A percentile compares a stretch with the other conserved stretches of the same genome.
Conservation (phyloP, 805 yeast species). For the Myxozyma neglecta region DNA sequence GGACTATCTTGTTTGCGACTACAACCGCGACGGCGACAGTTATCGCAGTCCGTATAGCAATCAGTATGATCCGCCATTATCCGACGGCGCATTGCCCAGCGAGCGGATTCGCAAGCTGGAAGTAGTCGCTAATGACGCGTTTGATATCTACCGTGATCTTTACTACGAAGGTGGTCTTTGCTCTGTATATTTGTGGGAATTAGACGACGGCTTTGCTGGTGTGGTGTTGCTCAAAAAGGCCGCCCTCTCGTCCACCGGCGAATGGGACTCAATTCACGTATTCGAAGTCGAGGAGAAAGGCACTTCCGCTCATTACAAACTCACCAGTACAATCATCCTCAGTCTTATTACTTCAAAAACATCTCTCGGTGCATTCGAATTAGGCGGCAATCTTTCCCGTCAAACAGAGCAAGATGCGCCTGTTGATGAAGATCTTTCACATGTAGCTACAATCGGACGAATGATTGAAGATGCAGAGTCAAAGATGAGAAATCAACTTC, state of each 20-base stretch:
- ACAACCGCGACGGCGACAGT: conserved; percentile 91
- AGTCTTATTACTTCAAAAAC: conserved; percentile 51
- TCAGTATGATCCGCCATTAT: conserved; percentile 54
- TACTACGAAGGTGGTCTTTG: conserved; percentile 94
- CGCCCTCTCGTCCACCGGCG: conserved; percentile 42
- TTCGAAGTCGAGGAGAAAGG: conserved; percentile 59
- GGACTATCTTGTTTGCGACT: conserved; percentile 82
- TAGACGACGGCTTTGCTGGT: conserved; percentile 83
- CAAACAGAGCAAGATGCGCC: conserved; percentile 62
- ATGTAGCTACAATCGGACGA: conserved; percentile 81
- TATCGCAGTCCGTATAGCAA: conserved; percentile 91
- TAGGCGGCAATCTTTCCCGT: conserved; percentile 84
- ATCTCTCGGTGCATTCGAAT: conserved; percentile 45
- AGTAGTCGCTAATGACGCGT: conserved; percentile 79
- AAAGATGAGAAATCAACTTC: conserved; percentile 79
- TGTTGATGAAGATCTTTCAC: conserved; percentile 57
- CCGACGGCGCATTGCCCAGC: conserved; percentile 77
- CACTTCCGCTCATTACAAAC: conserved; percentile 53
- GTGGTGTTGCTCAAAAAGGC: conserved; percentile 79
- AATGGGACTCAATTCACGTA: conserved; percentile 95
- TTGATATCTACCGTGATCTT: conserved; percentile 87
- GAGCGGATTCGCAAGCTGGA: conserved; percentile 69
- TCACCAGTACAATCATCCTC: conserved; percentile 85
- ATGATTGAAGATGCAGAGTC: conserved; percentile 86
- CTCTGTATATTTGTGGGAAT: conserved; percentile 89